Evolutionary conservation across 2,329 filamentous ascomycete species (phyloP).

Genomic region (Aspergillus tamarii): DNA sequence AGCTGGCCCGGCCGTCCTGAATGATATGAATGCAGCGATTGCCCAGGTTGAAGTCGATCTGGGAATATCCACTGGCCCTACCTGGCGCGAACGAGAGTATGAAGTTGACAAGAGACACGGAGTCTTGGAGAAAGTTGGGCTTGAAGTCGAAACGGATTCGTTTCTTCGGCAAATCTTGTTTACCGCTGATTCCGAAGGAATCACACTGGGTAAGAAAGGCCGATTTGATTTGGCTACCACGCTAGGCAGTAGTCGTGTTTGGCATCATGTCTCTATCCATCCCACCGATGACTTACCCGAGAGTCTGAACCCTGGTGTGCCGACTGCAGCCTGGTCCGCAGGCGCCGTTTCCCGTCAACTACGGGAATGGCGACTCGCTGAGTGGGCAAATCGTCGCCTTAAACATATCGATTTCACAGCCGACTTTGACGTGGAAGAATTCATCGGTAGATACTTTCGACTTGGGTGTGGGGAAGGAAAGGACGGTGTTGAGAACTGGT

Average conservation of each 20-base stretch:
- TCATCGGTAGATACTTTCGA: conserved; percentile 76
- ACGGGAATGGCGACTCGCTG: conserved; percentile 87
- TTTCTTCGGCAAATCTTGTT: conserved; percentile 83
- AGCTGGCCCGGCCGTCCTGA: conserved; percentile 78
- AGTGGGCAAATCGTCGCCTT: conserved; percentile 94
- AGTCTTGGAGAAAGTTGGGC: conserved; percentile 81
- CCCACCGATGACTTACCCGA: conserved; percentile 85
- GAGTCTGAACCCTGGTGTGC: conserved; percentile 68
- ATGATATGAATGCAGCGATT: conserved; percentile 85
- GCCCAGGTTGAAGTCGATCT: conserved; percentile 76
- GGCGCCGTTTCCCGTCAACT: conserved; percentile 90
- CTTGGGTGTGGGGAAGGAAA: conserved; percentile 87
- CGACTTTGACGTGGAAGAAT: conserved; percentile 94
- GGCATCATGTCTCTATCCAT: conserved; percentile 92
- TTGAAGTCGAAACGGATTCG: conserved; percentile 78
- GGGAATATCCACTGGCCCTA: conserved; percentile 69
- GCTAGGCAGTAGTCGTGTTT: conserved; percentile 82
- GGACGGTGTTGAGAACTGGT: conserved; percentile 92
- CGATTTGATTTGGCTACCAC: conserved; percentile 77
- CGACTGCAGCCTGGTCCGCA: conserved; percentile 88
- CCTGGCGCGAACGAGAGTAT: conserved; percentile 73
- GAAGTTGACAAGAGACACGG: conserved; percentile 80
- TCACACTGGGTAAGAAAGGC: conserved; percentile 75
- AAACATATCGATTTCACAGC: conserved; percentile 93
- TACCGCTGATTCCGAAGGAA: conserved; percentile 75